These are phyloP conservation scores for Ustilago trichophora DNA, from an alignment of 1,284 basidiomycete species.

Conservation along the genomic window DNA sequence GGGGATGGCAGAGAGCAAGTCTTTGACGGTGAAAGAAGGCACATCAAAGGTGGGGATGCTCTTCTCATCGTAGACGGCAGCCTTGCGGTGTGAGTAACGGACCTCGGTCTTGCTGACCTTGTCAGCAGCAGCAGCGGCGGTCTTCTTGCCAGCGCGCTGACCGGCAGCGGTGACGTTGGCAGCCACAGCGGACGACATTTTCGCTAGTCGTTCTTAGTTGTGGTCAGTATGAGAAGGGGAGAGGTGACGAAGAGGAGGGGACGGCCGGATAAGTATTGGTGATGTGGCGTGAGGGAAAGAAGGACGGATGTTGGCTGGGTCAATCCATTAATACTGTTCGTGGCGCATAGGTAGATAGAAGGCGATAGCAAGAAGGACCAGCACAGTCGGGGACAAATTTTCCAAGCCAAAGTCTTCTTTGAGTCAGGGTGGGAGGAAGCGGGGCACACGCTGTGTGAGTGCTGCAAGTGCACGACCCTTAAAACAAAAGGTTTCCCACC, in stretches of 20 bases:
- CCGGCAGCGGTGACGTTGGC: constrained; percentile 48
- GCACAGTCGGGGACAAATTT: constrained; percentile 5
- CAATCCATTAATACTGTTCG: constrained; percentile 11
- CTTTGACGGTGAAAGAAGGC: constrained; percentile 84
- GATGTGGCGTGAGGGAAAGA: constrained; percentile 14
- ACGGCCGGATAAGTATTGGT: neutral
- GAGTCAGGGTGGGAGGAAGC: no score
- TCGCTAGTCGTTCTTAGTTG: constrained; percentile 2
- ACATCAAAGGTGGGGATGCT: constrained; percentile 71
- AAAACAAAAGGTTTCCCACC: neutral
- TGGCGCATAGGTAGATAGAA: no score
- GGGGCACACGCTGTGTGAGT: no score
- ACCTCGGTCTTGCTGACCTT: constrained; percentile 37
- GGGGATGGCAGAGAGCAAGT: constrained; percentile 85
- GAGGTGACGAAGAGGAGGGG: neutral
- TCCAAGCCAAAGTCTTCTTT: neutral
- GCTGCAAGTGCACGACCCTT: no score
- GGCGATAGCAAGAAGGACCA: no score
- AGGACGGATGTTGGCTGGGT: neutral
- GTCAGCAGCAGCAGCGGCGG: constrained; percentile 21
- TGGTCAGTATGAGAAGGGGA: neutral
- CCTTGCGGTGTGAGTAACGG: constrained; percentile 61
- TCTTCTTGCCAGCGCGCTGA: constrained; percentile 52
- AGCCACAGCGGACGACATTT: constrained; percentile 50
- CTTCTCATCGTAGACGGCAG: constrained; percentile 54